A percentile compares a stretch with the other conserved stretches of the same genome.
These are phyloP conservation scores for Didymella segeticola DNA, from an alignment of 2,329 filamentous ascomycete genomes.

Conservation along the genomic window DNA sequence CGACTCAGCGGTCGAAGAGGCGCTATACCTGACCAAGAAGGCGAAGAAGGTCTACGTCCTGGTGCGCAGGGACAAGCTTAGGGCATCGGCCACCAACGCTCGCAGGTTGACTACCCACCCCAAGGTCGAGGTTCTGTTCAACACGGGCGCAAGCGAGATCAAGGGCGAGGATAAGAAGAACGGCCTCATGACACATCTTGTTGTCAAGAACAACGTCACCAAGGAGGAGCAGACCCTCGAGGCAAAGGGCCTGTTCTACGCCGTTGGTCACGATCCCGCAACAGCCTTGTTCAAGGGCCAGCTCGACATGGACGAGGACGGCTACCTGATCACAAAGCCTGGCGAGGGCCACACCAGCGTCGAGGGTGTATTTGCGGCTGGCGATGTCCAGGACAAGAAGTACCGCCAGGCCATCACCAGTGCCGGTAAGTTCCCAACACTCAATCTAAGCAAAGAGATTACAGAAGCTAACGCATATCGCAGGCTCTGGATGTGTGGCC, in stretches of 20 bases:
- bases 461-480: slow-evolving; percentile 23
- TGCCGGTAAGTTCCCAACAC: slow-evolving; percentile 70
- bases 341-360: slow-evolving; percentile 88
- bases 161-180: slow-evolving; percentile 76
- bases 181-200: slow-evolving; percentile 86
- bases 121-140: slow-evolving; percentile 90
- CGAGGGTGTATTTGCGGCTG: slow-evolving; percentile 92
- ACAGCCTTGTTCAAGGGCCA: slow-evolving; percentile 90
- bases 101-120: slow-evolving; percentile 80
- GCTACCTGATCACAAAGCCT: slow-evolving; percentile 87
- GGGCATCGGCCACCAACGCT: slow-evolving; percentile 92
- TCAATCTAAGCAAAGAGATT: neutral
- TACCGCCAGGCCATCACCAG: slow-evolving; percentile 98
- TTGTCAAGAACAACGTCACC: slow-evolving; percentile 78
- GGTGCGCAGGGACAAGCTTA: slow-evolving; percentile 83
- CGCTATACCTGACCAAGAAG: slow-evolving; percentile 97
- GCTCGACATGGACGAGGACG: slow-evolving; percentile 85
- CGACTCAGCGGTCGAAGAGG: slow-evolving; percentile 96
- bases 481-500: slow-evolving; percentile 92
- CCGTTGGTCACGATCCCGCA: slow-evolving; percentile 94
- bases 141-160: slow-evolving; percentile 81
- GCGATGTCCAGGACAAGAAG: slow-evolving; percentile 97
- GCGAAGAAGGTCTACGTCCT: slow-evolving; percentile 93
- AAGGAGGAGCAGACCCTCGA: slow-evolving; percentile 83
- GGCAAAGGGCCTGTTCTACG: slow-evolving; percentile 95